Base-by-base conservation (phyloP, 1,284 basidiomycete species). In the Polyporus tsugae region DNA sequence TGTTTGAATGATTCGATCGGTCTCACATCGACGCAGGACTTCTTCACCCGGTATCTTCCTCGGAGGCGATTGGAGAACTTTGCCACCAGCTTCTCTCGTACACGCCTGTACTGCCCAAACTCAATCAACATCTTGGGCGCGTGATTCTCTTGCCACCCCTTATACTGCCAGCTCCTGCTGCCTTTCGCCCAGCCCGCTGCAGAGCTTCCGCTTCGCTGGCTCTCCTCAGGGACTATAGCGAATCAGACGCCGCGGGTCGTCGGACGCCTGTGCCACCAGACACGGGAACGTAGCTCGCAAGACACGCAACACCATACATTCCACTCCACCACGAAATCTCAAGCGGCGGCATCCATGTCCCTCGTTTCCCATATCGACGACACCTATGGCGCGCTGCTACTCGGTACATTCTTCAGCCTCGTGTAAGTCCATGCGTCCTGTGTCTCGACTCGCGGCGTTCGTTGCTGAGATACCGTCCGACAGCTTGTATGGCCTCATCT, bases 321-420 rank as follows among this genome's bases (percentile, higher is more conserved):
- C 29, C 29, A 29, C 29, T 29, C 29, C 29, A 29, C 29, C 29
- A 29, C 29, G 1, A 2, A 29, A 29, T 29, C 29, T 29, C 29
- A 29, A 29, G 29, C 29, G 29, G 29, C 29, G 29, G 29, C 29
- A 29, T 29, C 29, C 29, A 29, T 29, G 29, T 29, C 29, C 29
- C 29, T 2, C 29, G 1, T 29, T 29, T 29, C 29, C 29, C 29
- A 29, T 29, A 6, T 60, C 13, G 41, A 22, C 22, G 25, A 44
- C 9, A 42, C 59, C n/a, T 60, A 41, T 29, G 59, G 59, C n/a
- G 25, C 59, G 4, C 22, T 44, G 25, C 41, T 60, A 2, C n/a
- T 60, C 1, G 59, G 59, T 4, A 60, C 59, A 4, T 60, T 60
- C 41, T 41, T 60, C n/a, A 41, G 59, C 39, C 59, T 60, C 6